Conservation (phyloP, 2,329 filamentous ascomycete species). For the Beauveria pseudobassiana region DNA sequence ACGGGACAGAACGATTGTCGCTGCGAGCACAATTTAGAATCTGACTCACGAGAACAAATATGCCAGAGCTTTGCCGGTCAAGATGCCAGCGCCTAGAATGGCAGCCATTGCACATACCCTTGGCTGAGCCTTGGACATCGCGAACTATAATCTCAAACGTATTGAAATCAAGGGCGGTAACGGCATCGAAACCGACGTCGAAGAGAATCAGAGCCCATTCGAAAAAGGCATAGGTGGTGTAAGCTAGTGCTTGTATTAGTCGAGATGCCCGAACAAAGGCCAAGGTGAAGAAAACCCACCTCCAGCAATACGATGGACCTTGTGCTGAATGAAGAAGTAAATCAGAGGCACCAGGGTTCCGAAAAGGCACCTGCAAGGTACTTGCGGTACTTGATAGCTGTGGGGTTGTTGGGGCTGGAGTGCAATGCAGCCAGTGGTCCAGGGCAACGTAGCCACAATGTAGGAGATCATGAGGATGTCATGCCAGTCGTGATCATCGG, state of each 20-base stretch:
- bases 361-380: conserved; percentile 79
- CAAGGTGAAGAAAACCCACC: conserved; percentile 51
- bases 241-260: conserved; percentile 51
- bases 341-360: conserved; percentile 82
- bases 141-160: conserved; percentile 80
- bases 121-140: conserved; percentile 83
- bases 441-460: conserved; percentile 85
- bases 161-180: conserved; percentile 86
- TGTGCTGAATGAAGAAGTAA: conserved; percentile 98
- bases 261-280: neutral
- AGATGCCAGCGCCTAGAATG: conserved; percentile 56
- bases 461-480: conserved; percentile 99
- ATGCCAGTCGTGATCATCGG: conserved; percentile 97
- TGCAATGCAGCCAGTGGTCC: conserved; percentile 85
- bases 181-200: conserved; percentile 92
- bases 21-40: conserved; percentile 39
- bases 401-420: conserved; percentile 76
- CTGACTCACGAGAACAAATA: conserved; percentile 19
- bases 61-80: conserved; percentile 26
- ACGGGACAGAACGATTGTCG: conserved; percentile 38
- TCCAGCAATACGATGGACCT: conserved; percentile 87
- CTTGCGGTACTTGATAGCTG: conserved; percentile 83
- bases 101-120: conserved; percentile 98
- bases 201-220: conserved; percentile 94
- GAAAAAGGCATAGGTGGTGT: conserved; percentile 96